These are phyloP conservation scores for Chrysanthemum makinoi DNA, from an alignment of 129 eudicot genomes.

Conservation along the genomic window DNA sequence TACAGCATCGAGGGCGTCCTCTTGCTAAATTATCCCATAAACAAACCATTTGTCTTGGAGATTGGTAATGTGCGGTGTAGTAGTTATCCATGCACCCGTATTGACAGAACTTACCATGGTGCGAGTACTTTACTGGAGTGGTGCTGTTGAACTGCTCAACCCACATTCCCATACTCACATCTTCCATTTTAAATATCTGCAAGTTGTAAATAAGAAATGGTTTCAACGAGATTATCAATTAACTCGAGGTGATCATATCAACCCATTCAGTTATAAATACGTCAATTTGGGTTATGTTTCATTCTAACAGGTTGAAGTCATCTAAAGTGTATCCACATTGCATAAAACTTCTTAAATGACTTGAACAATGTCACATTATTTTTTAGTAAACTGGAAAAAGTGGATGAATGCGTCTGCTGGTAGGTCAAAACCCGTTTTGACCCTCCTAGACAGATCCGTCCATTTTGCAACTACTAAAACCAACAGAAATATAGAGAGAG, in stretches of 20 bases:
- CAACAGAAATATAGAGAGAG: background rate
- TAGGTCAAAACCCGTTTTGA: conserved; percentile 8
- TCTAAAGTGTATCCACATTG: background rate
- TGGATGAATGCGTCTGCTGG: background rate
- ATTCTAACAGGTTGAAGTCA: background rate
- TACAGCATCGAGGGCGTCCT: conserved; percentile 87
- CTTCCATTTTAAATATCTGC: conserved; percentile 97
- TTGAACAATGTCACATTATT: background rate
- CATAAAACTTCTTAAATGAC: conserved; percentile 9
- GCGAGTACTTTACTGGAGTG: conserved; percentile 60
- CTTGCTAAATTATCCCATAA: conserved; percentile 78
- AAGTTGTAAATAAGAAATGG: background rate
- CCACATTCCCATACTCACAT: conserved; percentile 99
- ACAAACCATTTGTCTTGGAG: conserved; percentile 93
- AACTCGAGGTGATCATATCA: background rate
- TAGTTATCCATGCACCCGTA: conserved; percentile 87
- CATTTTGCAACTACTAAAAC: conserved; percentile 3
- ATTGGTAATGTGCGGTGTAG: conserved; percentile 92
- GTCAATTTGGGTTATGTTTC: background rate
- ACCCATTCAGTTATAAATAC: background rate
- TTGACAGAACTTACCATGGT: conserved; percentile 84
- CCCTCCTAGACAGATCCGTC: background rate
- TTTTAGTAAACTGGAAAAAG: background rate
- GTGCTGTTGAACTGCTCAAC: conserved; percentile 92
- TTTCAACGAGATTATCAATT: background rate